phyloP scores from a whole-genome alignment of 805 yeast genomes.

The Saccharomycopsis capsularis region DNA sequence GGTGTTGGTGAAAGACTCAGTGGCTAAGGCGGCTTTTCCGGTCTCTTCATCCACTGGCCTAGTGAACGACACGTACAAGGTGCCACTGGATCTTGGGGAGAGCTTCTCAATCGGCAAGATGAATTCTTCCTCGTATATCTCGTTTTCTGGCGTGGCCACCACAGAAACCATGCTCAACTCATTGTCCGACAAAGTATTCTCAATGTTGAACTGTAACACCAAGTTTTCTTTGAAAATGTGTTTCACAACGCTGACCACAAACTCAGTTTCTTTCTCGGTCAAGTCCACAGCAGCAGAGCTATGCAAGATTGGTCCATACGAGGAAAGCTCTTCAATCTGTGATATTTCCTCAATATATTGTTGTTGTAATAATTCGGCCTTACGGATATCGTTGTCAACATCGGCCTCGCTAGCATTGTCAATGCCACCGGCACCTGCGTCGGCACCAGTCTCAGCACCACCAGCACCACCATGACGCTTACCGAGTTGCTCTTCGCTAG shows the following conservation, averaged over 20 bases:
- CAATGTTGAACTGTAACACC: constrained; percentile 74
- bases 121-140: constrained; percentile 56
- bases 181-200: constrained; percentile 76
- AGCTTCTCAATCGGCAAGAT: constrained; percentile 67
- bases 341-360: constrained; percentile 65
- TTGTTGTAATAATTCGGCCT: constrained; percentile 42
- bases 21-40: constrained; percentile 26
- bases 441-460: constrained; percentile 28
- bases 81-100: constrained; percentile 62
- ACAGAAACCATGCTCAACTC: constrained; percentile 73
- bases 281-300: constrained; percentile 58
- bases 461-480: constrained; percentile 20
- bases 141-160: constrained; percentile 55
- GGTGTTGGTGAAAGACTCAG: constrained; percentile 53
- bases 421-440: neutral
- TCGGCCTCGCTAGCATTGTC: constrained; percentile 21
- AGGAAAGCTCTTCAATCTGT: constrained; percentile 63
- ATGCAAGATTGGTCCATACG: constrained; percentile 69
- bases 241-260: constrained; percentile 76
- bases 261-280: constrained; percentile 91
- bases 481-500: constrained; percentile 28
- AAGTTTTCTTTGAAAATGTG: constrained; percentile 71
- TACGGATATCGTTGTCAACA: constrained; percentile 22
- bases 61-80: constrained; percentile 69
- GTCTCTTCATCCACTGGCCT: constrained; percentile 43